Percentiles rank a stretch among this genome's conserved stretches.
These are phyloP conservation scores for Breynia disticha DNA, from an alignment of 441 rosid species.

Conservation along the genomic window DNA sequence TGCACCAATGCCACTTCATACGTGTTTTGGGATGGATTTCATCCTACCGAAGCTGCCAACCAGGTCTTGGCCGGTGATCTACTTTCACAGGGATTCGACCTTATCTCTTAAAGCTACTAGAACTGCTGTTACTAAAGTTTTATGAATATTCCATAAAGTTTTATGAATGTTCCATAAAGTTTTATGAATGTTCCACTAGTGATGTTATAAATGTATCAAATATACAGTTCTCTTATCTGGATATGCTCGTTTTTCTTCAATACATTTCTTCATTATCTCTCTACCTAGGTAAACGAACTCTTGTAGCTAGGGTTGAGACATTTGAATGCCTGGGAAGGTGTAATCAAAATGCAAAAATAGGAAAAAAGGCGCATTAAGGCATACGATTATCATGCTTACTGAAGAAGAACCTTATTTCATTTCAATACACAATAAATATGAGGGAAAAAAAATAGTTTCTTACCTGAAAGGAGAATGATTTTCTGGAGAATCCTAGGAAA, in stretches of 20 bases:
- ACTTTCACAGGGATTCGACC: slow-evolving; percentile 63
- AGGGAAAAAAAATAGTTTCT: background rate
- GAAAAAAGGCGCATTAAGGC: no score
- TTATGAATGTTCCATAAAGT: no score
- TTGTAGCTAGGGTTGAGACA: no score
- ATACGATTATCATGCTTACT: no score
- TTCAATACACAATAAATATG: background rate
- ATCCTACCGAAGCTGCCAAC: slow-evolving; percentile 92
- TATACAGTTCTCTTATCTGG: background rate
- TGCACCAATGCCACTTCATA: slow-evolving; percentile 54
- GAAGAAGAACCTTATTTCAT: background rate
- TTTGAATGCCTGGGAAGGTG: no score
- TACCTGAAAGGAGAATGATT: slow-evolving; percentile 29
- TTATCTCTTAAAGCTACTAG: slow-evolving; percentile 48
- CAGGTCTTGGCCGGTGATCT: slow-evolving; percentile 55
- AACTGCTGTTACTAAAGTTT: background rate
- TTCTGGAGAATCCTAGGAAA: slow-evolving; percentile 45
- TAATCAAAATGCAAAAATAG: no score
- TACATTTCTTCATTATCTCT: no score
- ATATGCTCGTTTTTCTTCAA: no score
- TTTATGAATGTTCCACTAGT: background rate
- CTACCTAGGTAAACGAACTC: no score
- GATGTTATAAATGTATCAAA: background rate
- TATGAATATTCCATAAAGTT: no score
- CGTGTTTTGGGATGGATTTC: slow-evolving; percentile 92